phyloP scores from a whole-genome alignment of 2,329 filamentous ascomycete genomes.

The Alternaria atra region DNA sequence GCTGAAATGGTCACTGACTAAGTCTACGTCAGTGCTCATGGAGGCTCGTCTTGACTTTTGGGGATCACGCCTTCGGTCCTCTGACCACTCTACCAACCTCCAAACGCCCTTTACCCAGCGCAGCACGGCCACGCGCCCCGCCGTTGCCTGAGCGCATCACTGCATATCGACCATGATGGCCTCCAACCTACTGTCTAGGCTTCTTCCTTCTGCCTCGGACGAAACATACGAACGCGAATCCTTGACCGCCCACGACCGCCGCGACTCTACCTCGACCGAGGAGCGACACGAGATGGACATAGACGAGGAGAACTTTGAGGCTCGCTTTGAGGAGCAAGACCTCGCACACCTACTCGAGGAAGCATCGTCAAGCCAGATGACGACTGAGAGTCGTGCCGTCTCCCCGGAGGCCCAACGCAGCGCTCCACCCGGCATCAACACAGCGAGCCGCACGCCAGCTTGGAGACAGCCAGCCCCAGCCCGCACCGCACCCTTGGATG shows the following conservation, averaged over 20 bases:
- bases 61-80: conserved; percentile 30
- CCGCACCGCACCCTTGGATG: conserved; percentile 49
- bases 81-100: conserved; percentile 23
- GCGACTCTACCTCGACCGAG: conserved; percentile 45
- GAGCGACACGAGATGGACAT: conserved; percentile 58
- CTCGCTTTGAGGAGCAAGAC: conserved; percentile 64
- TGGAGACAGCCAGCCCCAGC: conserved; percentile 49
- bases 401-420: conserved; percentile 45
- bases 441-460: conserved; percentile 42
- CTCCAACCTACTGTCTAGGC: conserved; percentile 63
- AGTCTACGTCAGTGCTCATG: conserved; percentile 29
- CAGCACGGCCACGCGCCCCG: conserved; percentile 37
- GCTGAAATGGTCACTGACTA: conserved; percentile 31
- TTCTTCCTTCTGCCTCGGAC: conserved; percentile 59
- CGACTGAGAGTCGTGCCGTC: conserved; percentile 53
- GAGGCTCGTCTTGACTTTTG: conserved; percentile 24
- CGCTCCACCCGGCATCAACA: conserved; percentile 38
- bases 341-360: conserved; percentile 65
- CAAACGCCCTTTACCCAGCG: conserved; percentile 3
- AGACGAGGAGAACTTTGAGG: conserved; percentile 60
- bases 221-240: conserved; percentile 57
- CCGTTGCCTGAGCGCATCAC: conserved; percentile 35
- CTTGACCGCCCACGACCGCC: conserved; percentile 27
- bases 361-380: conserved; percentile 58
- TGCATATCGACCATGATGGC: conserved; percentile 55